These are phyloP conservation scores for Arthrobotrys entomopaga DNA, from an alignment of 2,329 filamentous ascomycete genomes.

Conservation along the genomic window DNA sequence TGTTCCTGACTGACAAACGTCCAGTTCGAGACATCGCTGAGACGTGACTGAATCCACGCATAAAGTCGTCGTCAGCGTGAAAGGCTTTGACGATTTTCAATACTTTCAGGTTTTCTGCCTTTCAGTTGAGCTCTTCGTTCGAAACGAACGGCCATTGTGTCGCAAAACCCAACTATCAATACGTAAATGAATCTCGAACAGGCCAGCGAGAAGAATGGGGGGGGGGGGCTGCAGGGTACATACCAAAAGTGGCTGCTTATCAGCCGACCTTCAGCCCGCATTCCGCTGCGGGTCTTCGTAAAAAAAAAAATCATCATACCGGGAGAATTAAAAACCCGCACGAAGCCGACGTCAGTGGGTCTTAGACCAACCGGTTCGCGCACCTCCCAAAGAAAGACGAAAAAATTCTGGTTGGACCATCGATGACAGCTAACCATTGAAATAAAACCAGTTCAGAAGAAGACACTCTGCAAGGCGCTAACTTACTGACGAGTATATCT, in stretches of 20 bases:
- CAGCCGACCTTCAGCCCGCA: constrained; percentile 27
- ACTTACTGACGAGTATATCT: not conserved
- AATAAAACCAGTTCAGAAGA: not conserved
- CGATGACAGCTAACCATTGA: not conserved
- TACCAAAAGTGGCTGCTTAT: constrained; percentile 12
- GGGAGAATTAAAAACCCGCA: constrained; percentile 39
- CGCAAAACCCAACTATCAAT: not conserved
- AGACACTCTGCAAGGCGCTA: constrained; percentile 27
- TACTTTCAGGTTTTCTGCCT: no score
- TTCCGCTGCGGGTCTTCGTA: constrained; percentile 48
- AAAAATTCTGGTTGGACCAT: constrained; percentile 30
- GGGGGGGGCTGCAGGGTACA: not conserved
- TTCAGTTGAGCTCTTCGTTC: no score
- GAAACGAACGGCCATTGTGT: no score
- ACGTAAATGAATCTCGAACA: no score
- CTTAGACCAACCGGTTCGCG: constrained; percentile 15
- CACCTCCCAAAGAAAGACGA: constrained; percentile 20
- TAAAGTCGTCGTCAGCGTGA: constrained; percentile 50
- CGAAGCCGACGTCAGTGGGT: constrained; percentile 32
- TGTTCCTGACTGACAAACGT: constrained; percentile 30
- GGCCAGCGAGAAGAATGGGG: no score
- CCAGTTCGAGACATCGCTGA: constrained; percentile 39
- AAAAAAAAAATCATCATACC: constrained; percentile 32
- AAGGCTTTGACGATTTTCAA: constrained; percentile 23
- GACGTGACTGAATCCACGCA: constrained; percentile 29